Evolutionary conservation across 176 grass and related monocot genomes (phyloP).

Genomic region (Lolium rigidum): DNA sequence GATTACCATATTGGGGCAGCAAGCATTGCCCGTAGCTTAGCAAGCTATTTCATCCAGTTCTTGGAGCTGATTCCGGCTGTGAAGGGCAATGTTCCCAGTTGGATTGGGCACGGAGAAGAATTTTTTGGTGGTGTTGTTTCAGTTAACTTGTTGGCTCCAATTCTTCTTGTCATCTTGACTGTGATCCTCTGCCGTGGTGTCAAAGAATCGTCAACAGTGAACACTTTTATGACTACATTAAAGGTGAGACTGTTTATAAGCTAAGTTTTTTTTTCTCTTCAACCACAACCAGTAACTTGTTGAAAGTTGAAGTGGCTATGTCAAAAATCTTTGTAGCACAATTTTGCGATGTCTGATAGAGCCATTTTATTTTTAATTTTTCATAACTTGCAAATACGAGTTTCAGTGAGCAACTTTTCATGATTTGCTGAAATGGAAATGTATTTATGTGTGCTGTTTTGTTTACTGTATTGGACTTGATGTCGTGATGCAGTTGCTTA

Average conservation of each 20-base stretch:
- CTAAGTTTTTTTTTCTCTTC: not conserved
- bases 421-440: not conserved
- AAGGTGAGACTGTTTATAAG: slow-evolving; percentile 58
- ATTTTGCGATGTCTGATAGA: not conserved
- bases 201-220: slow-evolving; percentile 83
- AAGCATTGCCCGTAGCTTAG: slow-evolving; percentile 90
- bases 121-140: slow-evolving; percentile 85
- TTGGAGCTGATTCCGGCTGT: slow-evolving; percentile 85
- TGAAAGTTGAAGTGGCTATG: not conserved
- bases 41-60: slow-evolving; percentile 87
- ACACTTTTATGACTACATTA: slow-evolving; percentile 89
- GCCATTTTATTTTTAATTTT: slow-evolving; percentile 11
- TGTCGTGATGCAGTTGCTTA: slow-evolving; percentile 19
- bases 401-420: not conserved
- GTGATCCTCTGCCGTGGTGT: slow-evolving; percentile 81
- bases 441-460: not conserved
- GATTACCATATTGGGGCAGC: slow-evolving; percentile 92
- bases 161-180: slow-evolving; percentile 78
- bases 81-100: slow-evolving; percentile 76
- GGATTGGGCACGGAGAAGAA: slow-evolving; percentile 90
- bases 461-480: slow-evolving; percentile 12
- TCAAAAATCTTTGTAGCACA: not conserved
- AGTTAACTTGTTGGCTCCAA: slow-evolving; percentile 85
- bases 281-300: not conserved
- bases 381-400: not conserved